A percentile compares a stretch with the other conserved stretches of the same genome.
These are phyloP conservation scores for Mucor irregularis DNA, from an alignment of 371 early-diverging fungal genomes.

Conservation along the genomic window DNA sequence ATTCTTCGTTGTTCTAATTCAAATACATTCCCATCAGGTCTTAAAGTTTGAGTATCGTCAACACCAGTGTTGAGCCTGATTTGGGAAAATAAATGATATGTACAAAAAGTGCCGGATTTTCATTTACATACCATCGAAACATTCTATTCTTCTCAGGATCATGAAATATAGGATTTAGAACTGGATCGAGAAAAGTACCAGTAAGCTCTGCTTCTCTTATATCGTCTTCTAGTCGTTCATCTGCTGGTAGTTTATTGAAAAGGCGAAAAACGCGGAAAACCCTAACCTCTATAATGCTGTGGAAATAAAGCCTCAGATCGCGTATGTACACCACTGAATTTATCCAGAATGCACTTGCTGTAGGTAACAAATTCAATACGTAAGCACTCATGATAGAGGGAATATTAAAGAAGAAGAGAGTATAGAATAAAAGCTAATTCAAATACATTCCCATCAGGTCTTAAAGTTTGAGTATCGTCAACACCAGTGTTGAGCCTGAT, in stretches of 20 bases:
- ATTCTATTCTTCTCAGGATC: slow-evolving; percentile 8
- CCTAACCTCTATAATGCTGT: too few relatives aligned
- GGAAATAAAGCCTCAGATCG: too few relatives aligned
- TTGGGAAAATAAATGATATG: slow-evolving; percentile 12
- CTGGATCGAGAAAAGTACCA: slow-evolving; percentile 13
- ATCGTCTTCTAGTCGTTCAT: slow-evolving; percentile 14
- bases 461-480: slow-evolving; percentile 11
- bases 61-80: slow-evolving; percentile 13
- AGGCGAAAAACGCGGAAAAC: too few relatives aligned
- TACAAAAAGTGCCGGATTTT: slow-evolving; percentile 15
- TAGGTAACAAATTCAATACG: too few relatives aligned
- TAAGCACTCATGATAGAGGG: too few relatives aligned
- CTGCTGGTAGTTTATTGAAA: slow-evolving; percentile 15
- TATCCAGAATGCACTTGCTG: too few relatives aligned
- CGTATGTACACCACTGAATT: too few relatives aligned
- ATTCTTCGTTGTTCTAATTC: slow-evolving; percentile 17
- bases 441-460: slow-evolving; percentile 18
- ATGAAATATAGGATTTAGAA: slow-evolving; percentile 16
- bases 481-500: slow-evolving; percentile 13
- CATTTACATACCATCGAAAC: slow-evolving; percentile 12
- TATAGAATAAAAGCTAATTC: too few relatives aligned
- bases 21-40: slow-evolving; percentile 18
- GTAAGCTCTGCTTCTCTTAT: slow-evolving; percentile 16
- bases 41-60: slow-evolving; percentile 11
- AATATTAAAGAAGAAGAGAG: too few relatives aligned